Evolutionary conservation across 805 yeast species (phyloP).

Genomic region (Teunomyces kruisii): DNA sequence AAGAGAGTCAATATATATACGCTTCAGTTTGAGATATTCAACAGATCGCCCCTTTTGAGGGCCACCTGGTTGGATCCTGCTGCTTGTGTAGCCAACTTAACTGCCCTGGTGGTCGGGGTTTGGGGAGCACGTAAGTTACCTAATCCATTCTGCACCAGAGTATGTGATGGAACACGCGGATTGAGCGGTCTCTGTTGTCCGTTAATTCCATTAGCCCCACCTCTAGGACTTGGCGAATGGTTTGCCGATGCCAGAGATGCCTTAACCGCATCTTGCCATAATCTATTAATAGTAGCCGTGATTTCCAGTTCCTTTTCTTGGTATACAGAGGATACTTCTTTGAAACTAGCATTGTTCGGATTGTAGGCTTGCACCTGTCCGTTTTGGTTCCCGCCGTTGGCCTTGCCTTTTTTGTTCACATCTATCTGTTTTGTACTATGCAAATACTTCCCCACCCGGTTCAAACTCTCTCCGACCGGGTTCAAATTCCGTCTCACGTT

Average conservation of each 20-base stretch:
- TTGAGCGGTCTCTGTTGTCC: conserved; percentile 15
- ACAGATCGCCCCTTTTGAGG: not conserved
- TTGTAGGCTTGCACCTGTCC: conserved; percentile 1
- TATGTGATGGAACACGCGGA: conserved; percentile 21
- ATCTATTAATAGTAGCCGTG: conserved; percentile 20
- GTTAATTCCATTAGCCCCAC: not conserved
- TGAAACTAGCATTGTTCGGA: conserved; percentile 28
- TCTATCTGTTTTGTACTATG: conserved; percentile 19
- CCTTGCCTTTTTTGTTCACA: conserved; percentile 19
- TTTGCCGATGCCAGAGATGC: conserved; percentile 8
- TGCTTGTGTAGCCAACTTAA: conserved; percentile 27
- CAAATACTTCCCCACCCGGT: conserved; percentile 40
- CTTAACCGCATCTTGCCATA: conserved; percentile 42
- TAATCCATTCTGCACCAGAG: conserved; percentile 12
- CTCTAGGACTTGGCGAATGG: conserved; percentile 10
- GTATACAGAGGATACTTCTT: conserved; percentile 32
- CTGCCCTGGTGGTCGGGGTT: conserved; percentile 36
- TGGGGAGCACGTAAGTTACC: conserved; percentile 18
- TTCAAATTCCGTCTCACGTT: conserved; percentile 68
- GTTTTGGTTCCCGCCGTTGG: conserved; percentile 2
- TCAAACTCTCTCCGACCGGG: conserved; percentile 65
- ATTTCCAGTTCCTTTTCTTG: conserved; percentile 33
- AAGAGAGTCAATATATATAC: not conserved
- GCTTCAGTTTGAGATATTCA: not conserved
- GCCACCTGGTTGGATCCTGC: conserved; percentile 6